phyloP scores from a whole-genome alignment of 2,329 filamentous ascomycete species.

The Colletotrichum lentis region DNA sequence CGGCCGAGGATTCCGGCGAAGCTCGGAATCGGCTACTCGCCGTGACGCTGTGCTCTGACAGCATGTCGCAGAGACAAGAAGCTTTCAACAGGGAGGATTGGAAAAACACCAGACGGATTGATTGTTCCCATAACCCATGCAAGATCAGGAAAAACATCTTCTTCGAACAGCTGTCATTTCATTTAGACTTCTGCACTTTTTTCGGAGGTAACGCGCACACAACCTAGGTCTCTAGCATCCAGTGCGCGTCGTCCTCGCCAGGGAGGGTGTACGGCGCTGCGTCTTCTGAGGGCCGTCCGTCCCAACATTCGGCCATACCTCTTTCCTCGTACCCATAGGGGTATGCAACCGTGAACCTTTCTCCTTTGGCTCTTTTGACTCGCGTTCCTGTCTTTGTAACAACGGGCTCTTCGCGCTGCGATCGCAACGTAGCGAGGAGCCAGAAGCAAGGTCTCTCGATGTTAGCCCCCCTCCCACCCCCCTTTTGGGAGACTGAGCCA shows the following conservation, averaged over 20 bases:
- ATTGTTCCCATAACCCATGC: too few species aligned
- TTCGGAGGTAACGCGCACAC: not conserved
- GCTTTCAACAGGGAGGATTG: not conserved
- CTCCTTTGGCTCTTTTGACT: not conserved
- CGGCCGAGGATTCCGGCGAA: not conserved
- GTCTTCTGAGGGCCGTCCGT: conserved; percentile 1
- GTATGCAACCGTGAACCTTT: not conserved
- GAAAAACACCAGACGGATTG: too few species aligned
- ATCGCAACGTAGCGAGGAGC: not conserved
- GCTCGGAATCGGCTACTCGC: conserved; percentile 10
- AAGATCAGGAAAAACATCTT: not conserved
- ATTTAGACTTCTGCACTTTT: not conserved
- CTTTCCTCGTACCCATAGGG: too few species aligned
- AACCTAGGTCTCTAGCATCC: not conserved
- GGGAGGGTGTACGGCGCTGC: conserved; percentile 24
- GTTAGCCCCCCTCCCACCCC: not conserved
- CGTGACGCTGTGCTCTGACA: not conserved
- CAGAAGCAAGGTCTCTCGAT: too few species aligned
- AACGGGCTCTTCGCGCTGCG: not conserved
- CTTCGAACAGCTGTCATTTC: not conserved
- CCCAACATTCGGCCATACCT: not conserved
- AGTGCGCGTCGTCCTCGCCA: conserved; percentile 22
- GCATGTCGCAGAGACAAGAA: not conserved
- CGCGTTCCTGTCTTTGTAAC: not conserved
- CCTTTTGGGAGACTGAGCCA: not conserved